Percentiles rank a stretch among this genome's conserved stretches.
Evolutionary conservation across 306 rosid species (phyloP).

Genomic region (Vicia villosa): DNA sequence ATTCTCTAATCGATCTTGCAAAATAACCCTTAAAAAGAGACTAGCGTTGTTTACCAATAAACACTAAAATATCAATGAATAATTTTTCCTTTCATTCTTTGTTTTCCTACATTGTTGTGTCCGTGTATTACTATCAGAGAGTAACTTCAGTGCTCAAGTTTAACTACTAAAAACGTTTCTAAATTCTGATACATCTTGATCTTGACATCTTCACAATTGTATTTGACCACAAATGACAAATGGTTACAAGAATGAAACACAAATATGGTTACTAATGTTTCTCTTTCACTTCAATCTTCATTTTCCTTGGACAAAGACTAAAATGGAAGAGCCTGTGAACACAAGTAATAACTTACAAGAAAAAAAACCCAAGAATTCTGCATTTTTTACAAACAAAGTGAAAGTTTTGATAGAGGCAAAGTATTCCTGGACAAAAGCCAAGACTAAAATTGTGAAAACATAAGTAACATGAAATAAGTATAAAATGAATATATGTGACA

Average conservation of each 20-base stretch:
- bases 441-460: constrained; percentile 50
- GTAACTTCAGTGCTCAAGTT: neutral
- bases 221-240: neutral
- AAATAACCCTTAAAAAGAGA: no score
- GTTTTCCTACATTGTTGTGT: neutral
- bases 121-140: neutral
- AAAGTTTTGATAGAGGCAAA: neutral
- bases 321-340: neutral
- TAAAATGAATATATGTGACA: constrained; percentile 56
- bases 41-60: no score
- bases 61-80: no score
- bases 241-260: constrained; percentile 3
- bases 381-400: constrained; percentile 13
- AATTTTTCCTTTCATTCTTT: neutral
- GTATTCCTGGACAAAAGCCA: neutral
- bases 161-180: neutral
- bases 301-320: constrained; percentile 4
- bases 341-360: neutral
- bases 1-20: no score
- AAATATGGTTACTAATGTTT: neutral
- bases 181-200: neutral
- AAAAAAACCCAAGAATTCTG: neutral
- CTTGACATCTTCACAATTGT: neutral
- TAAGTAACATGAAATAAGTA: constrained; percentile 50
- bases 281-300: neutral